Base-by-base conservation (phyloP, 1,284 basidiomycete species). In the Trametes sp. region DNA sequence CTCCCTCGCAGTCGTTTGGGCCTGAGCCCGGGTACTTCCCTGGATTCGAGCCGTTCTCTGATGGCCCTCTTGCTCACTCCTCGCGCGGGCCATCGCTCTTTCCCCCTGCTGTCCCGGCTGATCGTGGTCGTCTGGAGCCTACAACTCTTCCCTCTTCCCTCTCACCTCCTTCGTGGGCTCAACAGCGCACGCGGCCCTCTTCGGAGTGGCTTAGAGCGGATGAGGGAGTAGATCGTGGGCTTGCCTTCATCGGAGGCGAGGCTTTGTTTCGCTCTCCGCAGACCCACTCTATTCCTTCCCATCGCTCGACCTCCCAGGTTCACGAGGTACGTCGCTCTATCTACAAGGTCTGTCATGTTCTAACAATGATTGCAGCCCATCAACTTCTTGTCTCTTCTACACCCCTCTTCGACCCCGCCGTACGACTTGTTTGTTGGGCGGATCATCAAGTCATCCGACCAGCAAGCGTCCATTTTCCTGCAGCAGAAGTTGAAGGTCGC, bases 401-500 rank as follows among this genome's bases (percentile, higher is more conserved):
- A 93, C 69, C 92, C 92, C 0, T 90, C 90, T 0, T 91, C 92
- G 1, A 87, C 89, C 26, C 92, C 92, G 13, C 91, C 91, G 1
- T 94, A 94, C 69, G 84, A 84, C 61, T 79, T 90, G 57, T 93
- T 94, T 69, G 92, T 93, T 16, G 80, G 85, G 19, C 87, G 92
- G 28, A 93, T 94, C 70, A 91, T 93, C 81, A 92, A 90, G 76
- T 89, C 87, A 5, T 93, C 91, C 7, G 92, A 94, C 71, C 92
- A 94, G 71, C 92, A 94, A 70, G 92, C 92, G 13, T 92, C 90
- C n/a, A 93, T 94, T 51, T 94, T 94, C 71, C 79, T 93, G 44
- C 91, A 94, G 71, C 92, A 94, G 74, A 94, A 94, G 73, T 82
- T 94, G 66, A 94, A 94, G 74, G 90, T 93, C 14, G 92, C 92